Base-by-base conservation (phyloP, 352 stramenopile genomes). In the Phytophthora fragariaefolia region DNA sequence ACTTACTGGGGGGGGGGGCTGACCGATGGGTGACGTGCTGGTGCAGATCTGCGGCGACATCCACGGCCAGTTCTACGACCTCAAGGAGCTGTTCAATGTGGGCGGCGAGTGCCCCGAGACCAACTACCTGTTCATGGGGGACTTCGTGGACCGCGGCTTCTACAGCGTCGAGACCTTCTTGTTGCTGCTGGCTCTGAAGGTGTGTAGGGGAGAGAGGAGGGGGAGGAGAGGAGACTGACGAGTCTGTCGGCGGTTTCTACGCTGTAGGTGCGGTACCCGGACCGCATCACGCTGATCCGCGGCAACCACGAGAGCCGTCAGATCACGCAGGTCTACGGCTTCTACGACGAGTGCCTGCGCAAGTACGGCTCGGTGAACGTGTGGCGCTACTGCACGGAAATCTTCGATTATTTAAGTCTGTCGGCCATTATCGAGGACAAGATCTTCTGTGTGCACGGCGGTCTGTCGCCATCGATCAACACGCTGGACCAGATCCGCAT, bases 111-210 rank as follows among this genome's bases (percentile, higher is more conserved):
- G 95, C 64, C 97, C 97, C 1, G 96, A 99, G 71, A 99, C 98
- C 62, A 99, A 99, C 78, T 99, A 99, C 80, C 80, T 99, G 6
- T 99, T 99, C 77, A 95, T 99, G 74, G 98, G 98, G 22, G 98
- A 99, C 77, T 99, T 99, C 79, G 98, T 99, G 42, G 98, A 99
- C 76, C 92, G 98, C 43, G 98, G 98, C 8, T 99, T 99, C 74
- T 99, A 99, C 83, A 98, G 90, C 74, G 97, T 99, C 8, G 98
- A 99, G 79, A 99, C 98, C 7, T 99, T 99, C 68, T 63, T 99
- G 13, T 77, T 99, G 42, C 81, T 99, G 6, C 82, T 99, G 6
- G 96, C 97, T 5, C 84, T 99, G 6, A 99, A 99, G 80, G 97
- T 99, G 27, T 30, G 61, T 62, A n/a, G 45, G 27, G 7, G n/a